Evolutionary conservation across 148 eudicot genomes (phyloP), one percentile per base, ranked within the genome.

Genomic region (Rheum nobile): DNA sequence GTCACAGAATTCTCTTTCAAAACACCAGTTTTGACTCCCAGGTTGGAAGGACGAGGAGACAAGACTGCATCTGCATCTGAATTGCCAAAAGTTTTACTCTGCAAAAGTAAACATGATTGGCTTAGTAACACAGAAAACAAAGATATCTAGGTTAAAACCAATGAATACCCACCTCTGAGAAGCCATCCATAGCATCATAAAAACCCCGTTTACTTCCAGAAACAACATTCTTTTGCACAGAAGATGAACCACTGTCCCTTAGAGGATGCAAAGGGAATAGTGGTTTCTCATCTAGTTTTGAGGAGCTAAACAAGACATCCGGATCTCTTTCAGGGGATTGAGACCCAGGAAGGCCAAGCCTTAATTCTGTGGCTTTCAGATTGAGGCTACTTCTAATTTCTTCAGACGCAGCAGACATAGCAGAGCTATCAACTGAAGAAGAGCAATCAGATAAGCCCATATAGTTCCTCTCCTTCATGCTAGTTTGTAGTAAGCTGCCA

Each of bases 341-440:
- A 43, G 97, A 91, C 39, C 97, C 98, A 14, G 96, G 98, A 44
- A 91, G 90, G 28, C 98, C 97, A 19, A 95, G 93, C 83, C 97
- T 95, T 31, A 94, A 75, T 77, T 94, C 97, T 9, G 96, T 94
- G 79, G 96, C 98, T 80, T 86, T 91, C 76, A 95, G 76, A 80
- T 95, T 91, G 43, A 90, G 75, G 71, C 83, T 84, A 38, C 42
- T 80, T 79, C 83, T 88, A 67, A 67, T 87, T 57, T 82, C 91
- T 72, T 85, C 89, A 29, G 97, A 79, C 5, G 43, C 52, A 50
- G 78, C 34, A 52, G 80, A 77, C 35, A 90, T 79, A 19, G 83
- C 87, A 13, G 88, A 77, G 16, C 93, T 91, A 83, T 96, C 88
- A 71, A 90, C 96, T 4, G 85, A 93, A 0, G 96, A 88, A 48